Base-by-base conservation (phyloP, 331 rosid genomes). In the Quercus phellos region DNA sequence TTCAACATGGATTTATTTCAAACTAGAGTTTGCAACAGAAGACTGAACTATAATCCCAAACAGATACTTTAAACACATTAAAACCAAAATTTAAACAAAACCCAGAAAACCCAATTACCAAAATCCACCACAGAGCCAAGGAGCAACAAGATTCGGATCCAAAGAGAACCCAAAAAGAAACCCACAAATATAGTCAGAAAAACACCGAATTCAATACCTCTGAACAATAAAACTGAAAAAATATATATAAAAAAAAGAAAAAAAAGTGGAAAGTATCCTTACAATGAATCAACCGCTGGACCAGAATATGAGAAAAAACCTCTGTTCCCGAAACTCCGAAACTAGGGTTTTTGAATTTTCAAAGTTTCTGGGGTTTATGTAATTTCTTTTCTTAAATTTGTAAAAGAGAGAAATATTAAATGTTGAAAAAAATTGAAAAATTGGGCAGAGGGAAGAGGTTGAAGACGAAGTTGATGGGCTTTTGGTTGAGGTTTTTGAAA, bases 401-500 rank as follows among this genome's bases (percentile, higher is more conserved):
- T 17, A 34, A 38, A 8, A 8, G 0, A 38, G 8, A 8, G 3
- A 38, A 38, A 38, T 35, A 38, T 38, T 2, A 2, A 38, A 66
- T 53, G 13, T 53, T 27, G 17, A 17, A 8, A 29, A 72, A 26
- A 32, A 72, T 50, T 72, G 50, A 29, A 21, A 71, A 27, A 26
- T 1, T 13, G 22, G 38, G 76, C 7, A 24, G 64, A 51, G 58
- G 26, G 80, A 77, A 74, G 80, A 77, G 77, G 78, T 68, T 21
- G 85, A 73, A 70, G 89, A 77, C 55, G 80, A 74, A 63, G 87
- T 82, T 82, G 77, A 79, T 83, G 89, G 89, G 89, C 89, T 38
- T 38, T 38, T 8, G 46, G 46, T 80, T 70, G 81, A 73, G 68
- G 13, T 64, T 64, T 60, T 66, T 21, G 66, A 59, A 59, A 4